Evolutionary conservation across 257 asterid genomes (phyloP), one percentile per base, ranked within the genome.

Genomic region (Nicotiana attenuata): DNA sequence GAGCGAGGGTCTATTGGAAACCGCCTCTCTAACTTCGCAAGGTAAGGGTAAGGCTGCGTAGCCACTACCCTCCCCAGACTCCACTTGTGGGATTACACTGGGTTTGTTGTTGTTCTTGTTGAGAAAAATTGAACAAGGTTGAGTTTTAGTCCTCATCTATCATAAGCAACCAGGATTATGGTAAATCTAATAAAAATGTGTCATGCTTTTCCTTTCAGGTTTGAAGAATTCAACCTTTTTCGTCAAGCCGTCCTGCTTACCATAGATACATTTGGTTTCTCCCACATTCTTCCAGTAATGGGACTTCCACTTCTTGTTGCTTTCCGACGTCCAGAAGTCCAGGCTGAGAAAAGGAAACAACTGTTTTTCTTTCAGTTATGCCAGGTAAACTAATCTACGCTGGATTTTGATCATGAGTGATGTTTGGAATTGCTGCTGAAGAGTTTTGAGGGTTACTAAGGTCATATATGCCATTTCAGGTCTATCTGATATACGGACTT

Each of bases 171-270:
- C 33, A 3, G 33, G 55, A 76, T 33, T 53, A 26, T 22, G 41
- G 52, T 3, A 20, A 19, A 10, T n/a, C 26, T 59, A 33, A 45
- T 26, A 53, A 45, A 24, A 55, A 83, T 82, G 80, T 53, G 50
- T 45, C 28, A 47, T 55, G 50, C 69, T 84, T 76, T 71, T 65
- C 33, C 38, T 81, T 82, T 83, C 88, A 93, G 98, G 89, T 96
- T 96, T 80, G 99, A 96, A 73, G 99, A 96, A 85, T 96, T 96
- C 89, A 89, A 87, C 84, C 95, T 96, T 78, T 83, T 91, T 81
- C 97, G 97, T 67, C 97, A 91, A 88, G 99, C 98, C 75, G 53
- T 85, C 85, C 97, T 96, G 38, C 97, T 96, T 73, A 85, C 93
- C 9, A 83, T 94, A 0, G 99, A 96, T 80, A 96, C 99, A 75